These are phyloP conservation scores for Fraxinus greggii DNA, from an alignment of 305 asterid species.

Conservation along the genomic window DNA sequence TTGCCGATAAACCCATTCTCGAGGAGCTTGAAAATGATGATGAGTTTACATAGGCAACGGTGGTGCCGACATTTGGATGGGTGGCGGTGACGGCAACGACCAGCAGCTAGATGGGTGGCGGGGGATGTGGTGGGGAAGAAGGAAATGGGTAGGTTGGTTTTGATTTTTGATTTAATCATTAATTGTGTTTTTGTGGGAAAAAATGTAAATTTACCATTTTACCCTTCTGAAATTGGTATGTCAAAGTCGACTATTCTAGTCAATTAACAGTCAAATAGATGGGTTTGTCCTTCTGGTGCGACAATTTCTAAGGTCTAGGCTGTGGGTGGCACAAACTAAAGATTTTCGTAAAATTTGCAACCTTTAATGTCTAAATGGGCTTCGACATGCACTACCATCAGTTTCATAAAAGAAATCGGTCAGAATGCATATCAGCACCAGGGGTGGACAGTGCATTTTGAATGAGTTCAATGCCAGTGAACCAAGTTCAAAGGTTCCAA, in stretches of 20 bases:
- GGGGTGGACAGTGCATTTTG: conserved; percentile 1
- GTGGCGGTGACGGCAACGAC: not conserved
- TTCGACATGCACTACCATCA: not conserved
- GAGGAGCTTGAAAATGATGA: not conserved
- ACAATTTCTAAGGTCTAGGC: not conserved
- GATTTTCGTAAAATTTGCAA: too few species aligned
- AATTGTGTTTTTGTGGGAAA: not conserved
- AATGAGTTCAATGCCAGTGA: conserved; percentile 6
- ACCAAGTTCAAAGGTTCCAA: conserved; percentile 9
- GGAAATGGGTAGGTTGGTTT: not conserved
- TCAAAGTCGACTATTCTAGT: not conserved
- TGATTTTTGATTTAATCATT: not conserved
- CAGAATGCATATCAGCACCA: not conserved
- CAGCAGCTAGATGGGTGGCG: not conserved
- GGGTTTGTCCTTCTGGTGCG: not conserved
- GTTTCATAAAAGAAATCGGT: not conserved
- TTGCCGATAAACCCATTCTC: not conserved
- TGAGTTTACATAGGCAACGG: not conserved
- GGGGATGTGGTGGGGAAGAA: not conserved
- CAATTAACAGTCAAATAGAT: not conserved
- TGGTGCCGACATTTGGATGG: not conserved
- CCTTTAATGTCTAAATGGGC: not conserved
- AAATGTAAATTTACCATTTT: not conserved
- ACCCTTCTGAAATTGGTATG: not conserved
- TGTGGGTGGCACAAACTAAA: not conserved